Evolutionary conservation across 208 protist species (phyloP).

Genomic region (Herpetomonas samuelpessoai): DNA sequence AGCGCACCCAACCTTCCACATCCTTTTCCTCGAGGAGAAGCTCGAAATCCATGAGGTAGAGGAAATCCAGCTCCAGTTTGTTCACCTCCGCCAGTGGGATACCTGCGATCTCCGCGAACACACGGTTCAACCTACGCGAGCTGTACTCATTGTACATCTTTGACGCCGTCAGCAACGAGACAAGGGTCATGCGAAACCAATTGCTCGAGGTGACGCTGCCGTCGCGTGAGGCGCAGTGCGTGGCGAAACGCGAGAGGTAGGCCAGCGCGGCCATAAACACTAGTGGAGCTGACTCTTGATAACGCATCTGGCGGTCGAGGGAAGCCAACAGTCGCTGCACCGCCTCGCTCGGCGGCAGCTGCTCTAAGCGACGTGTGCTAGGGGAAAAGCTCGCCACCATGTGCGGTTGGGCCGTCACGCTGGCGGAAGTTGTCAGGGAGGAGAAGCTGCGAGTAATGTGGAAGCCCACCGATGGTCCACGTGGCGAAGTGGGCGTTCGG

Average conservation of each 20-base stretch:
- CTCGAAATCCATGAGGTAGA: constrained; percentile 84
- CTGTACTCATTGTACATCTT: constrained; percentile 87
- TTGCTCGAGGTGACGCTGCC: constrained; percentile 63
- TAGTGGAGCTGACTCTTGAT: constrained; percentile 51
- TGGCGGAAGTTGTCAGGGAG: too few relatives aligned
- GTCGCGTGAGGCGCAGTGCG: constrained; percentile 40
- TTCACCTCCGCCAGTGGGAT: constrained; percentile 65
- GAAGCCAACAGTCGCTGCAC: constrained; percentile 19
- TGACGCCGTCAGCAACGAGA: constrained; percentile 68
- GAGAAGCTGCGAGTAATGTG: too few relatives aligned
- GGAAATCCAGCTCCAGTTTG: constrained; percentile 75
- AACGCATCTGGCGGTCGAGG: constrained; percentile 19
- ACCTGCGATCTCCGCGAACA: constrained; percentile 48
- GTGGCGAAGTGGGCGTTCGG: too few relatives aligned
- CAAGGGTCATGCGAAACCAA: constrained; percentile 74
- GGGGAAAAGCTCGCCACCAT: neutral
- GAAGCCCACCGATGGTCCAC: too few relatives aligned
- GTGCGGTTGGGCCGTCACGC: too few relatives aligned
- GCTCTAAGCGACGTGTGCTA: constrained; percentile 1
- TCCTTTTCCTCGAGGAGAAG: constrained; percentile 72
- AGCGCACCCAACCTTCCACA: constrained; percentile 65
- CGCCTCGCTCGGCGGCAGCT: constrained; percentile 7
- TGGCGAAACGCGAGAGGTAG: constrained; percentile 67
- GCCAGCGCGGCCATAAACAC: constrained; percentile 77
- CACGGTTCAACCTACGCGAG: constrained; percentile 43